These are phyloP conservation scores for Miscanthus lutarioriparius DNA, from an alignment of 176 grass and related monocot species.

Conservation along the genomic window DNA sequence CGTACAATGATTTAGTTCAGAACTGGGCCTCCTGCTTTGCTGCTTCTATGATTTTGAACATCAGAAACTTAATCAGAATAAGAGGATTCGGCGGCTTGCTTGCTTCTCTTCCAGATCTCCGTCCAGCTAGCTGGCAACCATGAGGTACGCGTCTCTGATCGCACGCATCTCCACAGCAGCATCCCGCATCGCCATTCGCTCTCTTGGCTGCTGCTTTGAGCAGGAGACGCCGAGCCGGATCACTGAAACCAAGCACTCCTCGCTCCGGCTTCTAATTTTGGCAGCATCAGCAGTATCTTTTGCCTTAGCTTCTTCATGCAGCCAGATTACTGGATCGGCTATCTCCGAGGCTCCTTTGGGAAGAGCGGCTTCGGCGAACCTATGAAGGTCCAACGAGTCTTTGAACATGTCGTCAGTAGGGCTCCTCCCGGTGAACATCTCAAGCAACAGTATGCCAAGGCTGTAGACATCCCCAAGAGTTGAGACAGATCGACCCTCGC, in stretches of 20 bases:
- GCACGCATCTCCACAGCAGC: background rate
- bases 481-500: background rate
- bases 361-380: background rate
- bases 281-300: background rate
- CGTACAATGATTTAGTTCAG: no score
- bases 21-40: no score
- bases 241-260: background rate
- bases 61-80: no score
- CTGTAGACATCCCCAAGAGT: slow-evolving; percentile 27
- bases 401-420: slow-evolving; percentile 25
- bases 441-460: slow-evolving; percentile 25
- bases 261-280: background rate
- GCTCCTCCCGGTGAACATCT: slow-evolving; percentile 40
- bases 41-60: no score
- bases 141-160: slow-evolving; percentile 24
- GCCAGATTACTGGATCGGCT: background rate
- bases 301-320: background rate
- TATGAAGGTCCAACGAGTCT: slow-evolving; percentile 9
- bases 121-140: background rate
- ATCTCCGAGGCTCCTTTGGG: background rate
- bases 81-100: background rate
- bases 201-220: slow-evolving; percentile 7
- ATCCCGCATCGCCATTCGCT: background rate
- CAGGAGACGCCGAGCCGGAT: background rate
- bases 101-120: background rate